These are phyloP conservation scores for Pythium brachiatum DNA, from an alignment of 352 stramenopile genomes.

Conservation along the genomic window DNA sequence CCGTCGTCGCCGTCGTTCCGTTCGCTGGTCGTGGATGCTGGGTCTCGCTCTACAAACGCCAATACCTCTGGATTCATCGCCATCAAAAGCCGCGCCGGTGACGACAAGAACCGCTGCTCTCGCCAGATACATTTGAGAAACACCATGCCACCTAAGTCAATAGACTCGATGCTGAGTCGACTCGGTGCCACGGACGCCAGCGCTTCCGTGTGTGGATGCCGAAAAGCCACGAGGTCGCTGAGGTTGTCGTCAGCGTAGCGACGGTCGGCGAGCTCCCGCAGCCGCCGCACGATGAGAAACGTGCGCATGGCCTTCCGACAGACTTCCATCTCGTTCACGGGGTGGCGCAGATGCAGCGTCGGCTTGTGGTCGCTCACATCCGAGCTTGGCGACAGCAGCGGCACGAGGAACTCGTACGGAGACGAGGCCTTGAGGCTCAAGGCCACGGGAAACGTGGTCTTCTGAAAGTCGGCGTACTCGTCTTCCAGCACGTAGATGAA, in stretches of 20 bases:
- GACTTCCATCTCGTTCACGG: conserved; percentile 67
- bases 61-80: conserved; percentile 76
- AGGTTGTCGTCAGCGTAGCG: conserved; percentile 44
- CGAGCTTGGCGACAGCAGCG: conserved; percentile 25
- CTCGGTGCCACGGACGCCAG: conserved; percentile 32
- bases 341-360: conserved; percentile 45
- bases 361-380: conserved; percentile 24
- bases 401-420: conserved; percentile 66
- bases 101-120: conserved; percentile 73
- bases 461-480: conserved; percentile 52
- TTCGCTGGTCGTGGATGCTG: conserved; percentile 24
- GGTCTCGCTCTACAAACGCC: conserved; percentile 50
- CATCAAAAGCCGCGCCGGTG: conserved; percentile 57
- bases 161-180: conserved; percentile 11
- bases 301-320: conserved; percentile 68
- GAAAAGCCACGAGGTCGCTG: conserved; percentile 49
- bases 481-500: conserved; percentile 84
- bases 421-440: conserved; percentile 62
- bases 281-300: conserved; percentile 58
- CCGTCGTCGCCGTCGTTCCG: not conserved
- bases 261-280: conserved; percentile 52
- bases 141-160: conserved; percentile 62
- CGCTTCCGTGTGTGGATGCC: conserved; percentile 54
- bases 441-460: conserved; percentile 41
- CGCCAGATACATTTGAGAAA: conserved; percentile 67